Evolutionary conservation across 2,329 filamentous ascomycete genomes (phyloP).

Genomic region (Phoma sp.): DNA sequence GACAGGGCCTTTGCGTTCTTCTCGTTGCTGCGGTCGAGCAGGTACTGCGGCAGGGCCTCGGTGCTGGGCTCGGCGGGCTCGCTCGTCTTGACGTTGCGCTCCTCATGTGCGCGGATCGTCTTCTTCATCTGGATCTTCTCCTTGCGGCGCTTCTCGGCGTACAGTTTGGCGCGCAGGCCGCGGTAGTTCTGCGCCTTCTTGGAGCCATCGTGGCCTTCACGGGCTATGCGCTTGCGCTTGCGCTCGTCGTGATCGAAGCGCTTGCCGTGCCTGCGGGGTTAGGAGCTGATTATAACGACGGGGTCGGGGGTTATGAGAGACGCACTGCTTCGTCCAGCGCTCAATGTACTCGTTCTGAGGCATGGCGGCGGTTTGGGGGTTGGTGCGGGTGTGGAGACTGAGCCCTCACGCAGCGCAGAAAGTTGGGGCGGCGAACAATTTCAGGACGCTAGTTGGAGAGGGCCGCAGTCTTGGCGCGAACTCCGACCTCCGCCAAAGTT

Average conservation of each 20-base stretch:
- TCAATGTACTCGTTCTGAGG: slow-evolving; percentile 84
- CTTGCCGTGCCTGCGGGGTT: slow-evolving; percentile 39
- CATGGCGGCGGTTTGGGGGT: slow-evolving; percentile 52
- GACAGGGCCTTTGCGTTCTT: slow-evolving; percentile 77
- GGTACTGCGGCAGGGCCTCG: slow-evolving; percentile 87
- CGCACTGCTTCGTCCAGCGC: slow-evolving; percentile 71
- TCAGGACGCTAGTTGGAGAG: slow-evolving; percentile 9
- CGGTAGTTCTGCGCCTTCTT: slow-evolving; percentile 92
- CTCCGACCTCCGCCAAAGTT: slow-evolving; percentile 21
- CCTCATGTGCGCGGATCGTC: slow-evolving; percentile 84
- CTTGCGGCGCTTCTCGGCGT: slow-evolving; percentile 90
- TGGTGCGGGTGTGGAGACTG: slow-evolving; percentile 8
- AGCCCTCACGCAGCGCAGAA: slow-evolving; percentile 10
- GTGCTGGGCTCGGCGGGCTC: slow-evolving; percentile 79
- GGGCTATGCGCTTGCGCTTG: slow-evolving; percentile 81
- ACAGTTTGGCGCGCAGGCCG: slow-evolving; percentile 89
- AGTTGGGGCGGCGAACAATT: slow-evolving; percentile 4
- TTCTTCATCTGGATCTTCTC: slow-evolving; percentile 72
- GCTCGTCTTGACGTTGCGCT: slow-evolving; percentile 90
- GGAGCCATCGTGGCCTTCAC: slow-evolving; percentile 87
- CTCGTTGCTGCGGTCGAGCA: slow-evolving; percentile 81
- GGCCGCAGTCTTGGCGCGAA: slow-evolving; percentile 20
- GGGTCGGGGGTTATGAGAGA: slow-evolving; percentile 42
- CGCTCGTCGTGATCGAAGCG: slow-evolving; percentile 87
- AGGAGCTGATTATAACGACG: no score